Evolutionary conservation across 225 moss, liverwort and hornwort species (phyloP).

Genomic region (Antitrichia curtipendula): DNA sequence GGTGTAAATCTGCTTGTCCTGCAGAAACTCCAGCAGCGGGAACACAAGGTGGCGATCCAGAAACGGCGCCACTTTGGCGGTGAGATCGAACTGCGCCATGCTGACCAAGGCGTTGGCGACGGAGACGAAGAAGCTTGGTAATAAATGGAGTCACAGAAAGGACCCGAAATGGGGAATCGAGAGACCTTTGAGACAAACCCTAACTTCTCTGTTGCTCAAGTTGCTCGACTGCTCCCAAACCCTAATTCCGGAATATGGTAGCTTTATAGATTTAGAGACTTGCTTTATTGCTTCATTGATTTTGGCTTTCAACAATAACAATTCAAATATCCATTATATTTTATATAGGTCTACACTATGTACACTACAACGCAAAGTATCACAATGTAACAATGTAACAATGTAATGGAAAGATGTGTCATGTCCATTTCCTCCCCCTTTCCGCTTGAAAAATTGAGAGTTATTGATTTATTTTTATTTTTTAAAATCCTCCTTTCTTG

Average conservation of each 20-base stretch:
- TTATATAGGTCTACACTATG: neutral
- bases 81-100: constrained; percentile 93
- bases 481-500: no score
- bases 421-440: no score
- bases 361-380: neutral
- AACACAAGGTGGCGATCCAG: constrained; percentile 89
- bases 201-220: neutral
- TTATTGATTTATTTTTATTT: no score
- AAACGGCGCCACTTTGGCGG: constrained; percentile 73
- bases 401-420: no score
- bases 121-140: neutral
- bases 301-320: neutral
- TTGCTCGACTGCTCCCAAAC: neutral
- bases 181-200: neutral
- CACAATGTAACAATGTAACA: no score
- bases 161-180: neutral
- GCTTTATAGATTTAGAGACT: neutral
- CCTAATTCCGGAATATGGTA: neutral
- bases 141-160: neutral
- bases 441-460: no score
- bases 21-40: constrained; percentile 80
- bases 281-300: no score
- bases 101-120: neutral
- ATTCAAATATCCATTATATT: neutral
- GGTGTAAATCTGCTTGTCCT: constrained; percentile 77